Evolutionary conservation across 305 asterid species (phyloP).

Genomic region (Nicotiana rustica): DNA sequence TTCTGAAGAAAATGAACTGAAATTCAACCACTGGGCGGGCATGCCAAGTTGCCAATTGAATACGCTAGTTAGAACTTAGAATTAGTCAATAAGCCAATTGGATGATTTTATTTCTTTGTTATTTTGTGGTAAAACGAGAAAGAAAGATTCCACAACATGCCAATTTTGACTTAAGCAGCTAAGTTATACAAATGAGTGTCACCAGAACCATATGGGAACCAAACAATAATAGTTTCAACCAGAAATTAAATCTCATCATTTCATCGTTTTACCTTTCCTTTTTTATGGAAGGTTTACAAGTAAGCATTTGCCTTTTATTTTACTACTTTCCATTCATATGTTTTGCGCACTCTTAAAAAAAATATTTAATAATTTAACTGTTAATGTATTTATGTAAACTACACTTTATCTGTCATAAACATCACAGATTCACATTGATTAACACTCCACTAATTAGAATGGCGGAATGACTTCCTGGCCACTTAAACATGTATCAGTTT

Average conservation of each 20-base stretch:
- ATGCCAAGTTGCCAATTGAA: background rate
- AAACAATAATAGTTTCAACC: too few relatives aligned
- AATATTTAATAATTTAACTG: background rate
- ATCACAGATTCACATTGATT: background rate
- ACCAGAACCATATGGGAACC: background rate
- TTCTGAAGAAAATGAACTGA: background rate
- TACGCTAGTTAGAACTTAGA: background rate
- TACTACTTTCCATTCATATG: background rate
- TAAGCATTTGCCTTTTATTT: too few relatives aligned
- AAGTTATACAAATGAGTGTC: background rate
- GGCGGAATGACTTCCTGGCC: too few relatives aligned
- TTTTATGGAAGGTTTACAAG: background rate
- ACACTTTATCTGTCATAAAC: background rate
- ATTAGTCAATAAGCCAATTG: background rate
- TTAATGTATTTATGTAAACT: background rate
- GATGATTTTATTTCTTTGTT: background rate
- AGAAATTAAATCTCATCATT: too few relatives aligned
- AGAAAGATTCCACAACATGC: conserved; percentile 1
- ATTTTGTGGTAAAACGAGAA: conserved; percentile 19
- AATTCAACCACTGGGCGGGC: background rate
- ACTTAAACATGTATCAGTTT: too few relatives aligned
- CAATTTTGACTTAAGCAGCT: background rate
- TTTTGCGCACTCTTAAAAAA: background rate
- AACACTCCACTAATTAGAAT: background rate
- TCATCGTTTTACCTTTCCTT: too few relatives aligned